These are phyloP conservation scores for Sclerotinia nivalis DNA, from an alignment of 2,329 filamentous ascomycete genomes.

Conservation along the genomic window DNA sequence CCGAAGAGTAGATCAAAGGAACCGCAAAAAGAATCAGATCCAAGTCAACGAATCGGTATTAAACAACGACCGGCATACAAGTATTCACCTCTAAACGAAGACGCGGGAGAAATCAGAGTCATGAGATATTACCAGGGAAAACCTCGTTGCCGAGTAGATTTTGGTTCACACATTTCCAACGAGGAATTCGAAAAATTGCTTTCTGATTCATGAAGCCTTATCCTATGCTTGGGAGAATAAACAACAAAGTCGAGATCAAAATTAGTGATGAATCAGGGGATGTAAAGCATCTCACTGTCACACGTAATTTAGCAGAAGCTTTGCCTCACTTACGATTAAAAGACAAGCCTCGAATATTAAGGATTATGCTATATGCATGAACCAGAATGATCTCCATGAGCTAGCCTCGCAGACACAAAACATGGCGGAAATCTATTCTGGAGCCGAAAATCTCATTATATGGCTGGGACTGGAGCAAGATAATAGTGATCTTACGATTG, in stretches of 20 bases:
- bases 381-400: neutral
- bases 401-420: neutral
- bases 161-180: neutral
- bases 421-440: neutral
- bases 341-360: neutral
- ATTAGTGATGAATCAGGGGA: neutral
- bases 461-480: neutral
- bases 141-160: neutral
- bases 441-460: neutral
- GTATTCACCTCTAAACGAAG: neutral
- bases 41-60: neutral
- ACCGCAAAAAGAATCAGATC: neutral
- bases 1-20: neutral
- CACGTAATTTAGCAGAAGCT: neutral
- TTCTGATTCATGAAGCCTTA: neutral
- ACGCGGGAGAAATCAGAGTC: neutral
- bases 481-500: neutral
- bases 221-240: neutral
- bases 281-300: neutral
- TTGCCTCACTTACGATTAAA: neutral
- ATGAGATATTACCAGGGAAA: neutral
- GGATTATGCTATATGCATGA: constrained; percentile 4
- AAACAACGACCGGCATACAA: neutral
- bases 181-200: neutral
- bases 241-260: neutral